Percentiles rank a stretch among this genome's conserved stretches.
Evolutionary conservation across 2,329 filamentous ascomycete genomes (phyloP).

Genomic region (Claviceps pusilla): DNA sequence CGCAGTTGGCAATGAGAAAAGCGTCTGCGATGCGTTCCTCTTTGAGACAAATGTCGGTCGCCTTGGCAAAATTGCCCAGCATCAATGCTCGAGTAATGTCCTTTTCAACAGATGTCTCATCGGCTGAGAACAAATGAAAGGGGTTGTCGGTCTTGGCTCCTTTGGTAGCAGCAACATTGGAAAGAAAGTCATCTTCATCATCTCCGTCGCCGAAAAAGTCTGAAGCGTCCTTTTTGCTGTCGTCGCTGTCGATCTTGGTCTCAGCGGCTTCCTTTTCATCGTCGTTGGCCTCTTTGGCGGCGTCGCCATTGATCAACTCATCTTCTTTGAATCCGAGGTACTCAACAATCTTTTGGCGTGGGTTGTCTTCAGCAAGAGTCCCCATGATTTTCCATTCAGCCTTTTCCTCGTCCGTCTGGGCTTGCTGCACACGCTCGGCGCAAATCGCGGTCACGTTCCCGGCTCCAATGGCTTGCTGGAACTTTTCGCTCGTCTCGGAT

Average conservation of each 20-base stretch:
- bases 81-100: conserved; percentile 77
- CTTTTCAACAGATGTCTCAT: conserved; percentile 73
- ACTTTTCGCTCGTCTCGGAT: conserved; percentile 69
- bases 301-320: conserved; percentile 33
- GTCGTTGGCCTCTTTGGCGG: conserved; percentile 16
- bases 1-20: conserved; percentile 95
- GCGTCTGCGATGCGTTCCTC: conserved; percentile 88
- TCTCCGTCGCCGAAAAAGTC: conserved; percentile 59
- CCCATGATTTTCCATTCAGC: conserved; percentile 92
- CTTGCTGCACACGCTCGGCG: conserved; percentile 57
- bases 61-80: conserved; percentile 79
- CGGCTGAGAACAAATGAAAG: conserved; percentile 74
- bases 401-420: conserved; percentile 79
- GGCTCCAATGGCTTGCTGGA: conserved; percentile 65
- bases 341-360: conserved; percentile 72
- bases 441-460: conserved; percentile 70
- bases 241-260: conserved; percentile 18
- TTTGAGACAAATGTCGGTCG: conserved; percentile 74
- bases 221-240: conserved; percentile 47
- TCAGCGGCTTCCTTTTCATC: conserved; percentile 14
- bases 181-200: conserved; percentile 73
- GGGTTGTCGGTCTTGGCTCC: conserved; percentile 87
- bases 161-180: conserved; percentile 72
- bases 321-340: conserved; percentile 73
- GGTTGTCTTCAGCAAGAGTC: conserved; percentile 69